Conservation (phyloP, 2,329 filamentous ascomycete genomes). For the Microcyclospora tardicrescens region DNA sequence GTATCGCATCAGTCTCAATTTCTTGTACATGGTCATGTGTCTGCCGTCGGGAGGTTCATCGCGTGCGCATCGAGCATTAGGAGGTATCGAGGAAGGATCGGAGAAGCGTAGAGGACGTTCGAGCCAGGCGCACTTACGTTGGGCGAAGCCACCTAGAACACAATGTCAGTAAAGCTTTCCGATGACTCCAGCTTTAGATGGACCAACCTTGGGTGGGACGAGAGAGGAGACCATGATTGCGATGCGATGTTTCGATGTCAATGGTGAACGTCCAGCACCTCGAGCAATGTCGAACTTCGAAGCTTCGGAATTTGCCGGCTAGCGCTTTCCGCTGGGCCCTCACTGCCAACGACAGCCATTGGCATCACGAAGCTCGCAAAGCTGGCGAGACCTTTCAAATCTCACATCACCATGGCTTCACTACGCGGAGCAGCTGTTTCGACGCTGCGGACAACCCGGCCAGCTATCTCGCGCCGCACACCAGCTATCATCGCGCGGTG, state of each 20-base stretch:
- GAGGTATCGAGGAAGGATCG: not conserved
- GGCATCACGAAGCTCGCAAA: too few species aligned
- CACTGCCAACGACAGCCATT: not conserved
- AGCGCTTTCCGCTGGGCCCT: not conserved
- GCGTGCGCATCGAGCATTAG: not conserved
- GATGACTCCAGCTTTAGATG: constrained; percentile 7
- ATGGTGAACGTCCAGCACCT: constrained; percentile 2
- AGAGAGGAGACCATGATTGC: constrained; percentile 59
- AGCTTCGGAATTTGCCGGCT: not conserved
- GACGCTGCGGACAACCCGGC: constrained; percentile 24
- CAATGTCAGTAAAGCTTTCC: constrained; percentile 27
- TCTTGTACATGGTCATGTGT: not conserved
- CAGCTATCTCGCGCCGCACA: constrained; percentile 12
- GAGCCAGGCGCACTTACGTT: constrained; percentile 48
- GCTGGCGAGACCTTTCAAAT: too few species aligned
- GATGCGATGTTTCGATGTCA: not conserved
- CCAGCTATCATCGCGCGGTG: constrained; percentile 11
- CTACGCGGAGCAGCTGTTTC: constrained; percentile 29
- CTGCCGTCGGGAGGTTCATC: not conserved
- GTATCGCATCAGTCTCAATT: constrained; percentile 11
- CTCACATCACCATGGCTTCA: constrained; percentile 23
- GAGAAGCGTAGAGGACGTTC: not conserved
- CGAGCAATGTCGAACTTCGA: constrained; percentile 1
- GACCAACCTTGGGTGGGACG: constrained; percentile 89
- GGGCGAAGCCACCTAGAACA: constrained; percentile 61